phyloP scores from a whole-genome alignment of 768 basidiomycete species.

The Lactarius hatsudake region DNA sequence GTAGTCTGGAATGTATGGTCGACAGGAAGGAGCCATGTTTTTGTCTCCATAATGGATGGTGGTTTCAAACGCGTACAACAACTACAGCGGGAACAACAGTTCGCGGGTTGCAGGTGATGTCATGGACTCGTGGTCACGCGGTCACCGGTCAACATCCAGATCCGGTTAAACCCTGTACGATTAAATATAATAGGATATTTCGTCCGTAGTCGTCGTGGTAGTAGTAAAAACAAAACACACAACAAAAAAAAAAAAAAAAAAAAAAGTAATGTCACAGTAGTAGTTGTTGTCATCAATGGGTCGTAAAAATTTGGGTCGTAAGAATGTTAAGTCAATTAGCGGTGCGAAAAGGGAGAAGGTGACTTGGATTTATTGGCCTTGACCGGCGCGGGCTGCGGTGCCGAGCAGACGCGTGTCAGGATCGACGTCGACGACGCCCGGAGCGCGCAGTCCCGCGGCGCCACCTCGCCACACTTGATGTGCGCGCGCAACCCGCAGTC shows the following conservation, averaged over 20 bases:
- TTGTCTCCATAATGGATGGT: too few species aligned
- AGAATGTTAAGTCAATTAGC: not conserved
- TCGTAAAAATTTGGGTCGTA: constrained; percentile 1
- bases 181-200: not conserved
- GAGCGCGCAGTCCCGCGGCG: constrained; percentile 71
- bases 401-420: not conserved
- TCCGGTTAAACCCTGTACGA: not conserved
- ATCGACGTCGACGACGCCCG: constrained; percentile 35
- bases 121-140: too few species aligned
- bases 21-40: too few species aligned
- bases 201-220: not conserved
- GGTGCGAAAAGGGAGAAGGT: constrained; percentile 16
- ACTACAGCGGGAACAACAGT: too few species aligned
- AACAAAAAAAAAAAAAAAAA: not conserved
- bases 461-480: constrained; percentile 80
- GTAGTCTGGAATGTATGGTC: too few species aligned
- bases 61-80: too few species aligned
- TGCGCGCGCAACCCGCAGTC: constrained; percentile 87
- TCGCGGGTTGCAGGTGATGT: too few species aligned
- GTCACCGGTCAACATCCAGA: too few species aligned
- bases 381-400: not conserved
- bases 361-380: constrained; percentile 14
- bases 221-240: not conserved
- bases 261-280: not conserved
- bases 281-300: not conserved